Percentiles rank a stretch among this genome's conserved stretches.
These are phyloP conservation scores for Rhododendron simsii DNA, from an alignment of 148 eudicot species.

Conservation along the genomic window DNA sequence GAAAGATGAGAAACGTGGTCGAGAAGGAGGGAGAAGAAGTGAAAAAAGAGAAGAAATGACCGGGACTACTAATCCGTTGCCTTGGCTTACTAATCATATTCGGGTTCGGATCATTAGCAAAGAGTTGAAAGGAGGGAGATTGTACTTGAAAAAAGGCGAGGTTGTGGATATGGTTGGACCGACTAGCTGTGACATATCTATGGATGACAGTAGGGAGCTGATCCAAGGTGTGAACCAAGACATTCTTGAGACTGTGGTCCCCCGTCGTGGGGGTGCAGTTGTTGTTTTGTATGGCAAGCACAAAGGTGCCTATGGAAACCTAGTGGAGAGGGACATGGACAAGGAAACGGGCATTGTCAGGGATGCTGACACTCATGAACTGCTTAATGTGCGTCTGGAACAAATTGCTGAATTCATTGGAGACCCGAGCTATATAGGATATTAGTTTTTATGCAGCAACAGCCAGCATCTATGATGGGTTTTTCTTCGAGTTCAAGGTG, in stretches of 20 bases:
- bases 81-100: constrained; percentile 80
- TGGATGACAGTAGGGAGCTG: constrained; percentile 79
- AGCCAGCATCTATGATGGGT: neutral
- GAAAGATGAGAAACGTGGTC: constrained; percentile 30
- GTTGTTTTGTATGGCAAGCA: constrained; percentile 70
- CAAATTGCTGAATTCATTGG: constrained; percentile 87
- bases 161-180: constrained; percentile 88
- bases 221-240: constrained; percentile 82
- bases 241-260: constrained; percentile 73
- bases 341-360: constrained; percentile 67
- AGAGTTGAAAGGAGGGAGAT: constrained; percentile 64
- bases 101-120: constrained; percentile 73
- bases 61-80: constrained; percentile 13
- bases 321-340: constrained; percentile 65
- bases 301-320: constrained; percentile 74
- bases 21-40: constrained; percentile 28
- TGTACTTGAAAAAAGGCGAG: constrained; percentile 74
- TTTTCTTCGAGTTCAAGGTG: neutral
- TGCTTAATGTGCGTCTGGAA: constrained; percentile 69
- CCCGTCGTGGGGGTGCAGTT: constrained; percentile 77
- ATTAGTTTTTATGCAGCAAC: constrained; percentile 32
- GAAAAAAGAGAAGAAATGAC: constrained; percentile 14
- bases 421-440: constrained; percentile 74
- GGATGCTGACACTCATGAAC: constrained; percentile 67
- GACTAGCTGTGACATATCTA: constrained; percentile 63